phyloP scores from a whole-genome alignment of 2,329 filamentous ascomycete species.

The Trichoderma citrinoviride region DNA sequence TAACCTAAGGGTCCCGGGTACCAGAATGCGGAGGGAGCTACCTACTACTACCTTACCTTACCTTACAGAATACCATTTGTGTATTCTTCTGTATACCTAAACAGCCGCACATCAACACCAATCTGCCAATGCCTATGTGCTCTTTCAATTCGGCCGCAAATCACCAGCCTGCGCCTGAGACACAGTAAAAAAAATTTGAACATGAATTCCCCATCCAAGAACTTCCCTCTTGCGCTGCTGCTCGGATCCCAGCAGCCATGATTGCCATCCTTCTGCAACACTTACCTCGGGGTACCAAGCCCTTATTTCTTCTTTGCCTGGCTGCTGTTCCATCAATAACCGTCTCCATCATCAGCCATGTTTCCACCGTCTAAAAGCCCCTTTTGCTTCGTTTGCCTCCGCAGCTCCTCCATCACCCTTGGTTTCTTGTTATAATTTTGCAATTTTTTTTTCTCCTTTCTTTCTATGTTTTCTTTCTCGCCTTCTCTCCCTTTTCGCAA shows the following conservation, averaged over 20 bases:
- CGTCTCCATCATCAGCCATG: not conserved
- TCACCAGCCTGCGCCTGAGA: slow-evolving; percentile 19
- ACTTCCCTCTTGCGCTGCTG: slow-evolving; percentile 5
- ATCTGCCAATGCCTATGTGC: slow-evolving; percentile 10
- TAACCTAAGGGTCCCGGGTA: not conserved
- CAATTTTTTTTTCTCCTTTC: not conserved
- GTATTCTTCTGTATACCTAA: not conserved
- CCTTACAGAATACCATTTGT: not conserved
- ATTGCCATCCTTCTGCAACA: not conserved
- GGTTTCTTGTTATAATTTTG: not conserved
- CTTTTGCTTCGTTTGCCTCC: not conserved
- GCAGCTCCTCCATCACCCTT: not conserved
- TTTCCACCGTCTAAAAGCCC: slow-evolving; percentile 20
- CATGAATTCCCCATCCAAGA: slow-evolving; percentile 10
- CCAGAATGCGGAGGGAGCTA: not conserved
- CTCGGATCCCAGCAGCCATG: not conserved
- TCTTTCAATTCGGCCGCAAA: slow-evolving; percentile 15
- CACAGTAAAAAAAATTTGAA: not conserved
- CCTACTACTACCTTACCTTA: not conserved
- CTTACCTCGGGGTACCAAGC: slow-evolving; percentile 5
- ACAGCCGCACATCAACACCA: slow-evolving; percentile 15
- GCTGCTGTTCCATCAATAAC: not conserved
- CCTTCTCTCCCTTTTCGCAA: not conserved
- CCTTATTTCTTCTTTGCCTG: not conserved
- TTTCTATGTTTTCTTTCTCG: not conserved